phyloP scores from a whole-genome alignment of 2,329 filamentous ascomycete genomes.

The Pseudogymnoascus sp. region DNA sequence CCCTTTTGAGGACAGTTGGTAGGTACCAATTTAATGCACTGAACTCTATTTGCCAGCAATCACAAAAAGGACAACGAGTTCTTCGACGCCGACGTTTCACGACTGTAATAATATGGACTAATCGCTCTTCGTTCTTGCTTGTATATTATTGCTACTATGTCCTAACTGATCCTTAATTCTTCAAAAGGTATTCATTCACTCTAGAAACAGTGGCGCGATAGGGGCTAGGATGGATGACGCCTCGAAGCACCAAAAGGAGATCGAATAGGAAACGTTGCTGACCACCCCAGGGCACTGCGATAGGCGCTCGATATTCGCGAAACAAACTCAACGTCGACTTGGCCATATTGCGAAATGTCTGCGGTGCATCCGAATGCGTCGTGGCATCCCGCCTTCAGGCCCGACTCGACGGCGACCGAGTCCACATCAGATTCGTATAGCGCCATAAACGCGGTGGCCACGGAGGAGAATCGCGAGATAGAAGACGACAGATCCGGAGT shows the following conservation, averaged over 20 bases:
- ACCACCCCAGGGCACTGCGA: neutral
- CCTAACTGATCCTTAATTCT: neutral
- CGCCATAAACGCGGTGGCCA: neutral
- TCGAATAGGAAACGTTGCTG: neutral
- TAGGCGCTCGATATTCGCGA: neutral
- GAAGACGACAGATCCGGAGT: conserved; percentile 1
- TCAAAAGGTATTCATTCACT: neutral
- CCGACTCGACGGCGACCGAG: conserved; percentile 30
- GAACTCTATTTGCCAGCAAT: conserved; percentile 3
- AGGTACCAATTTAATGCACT: neutral
- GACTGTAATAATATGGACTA: conserved; percentile 7
- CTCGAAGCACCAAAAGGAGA: conserved; percentile 1
- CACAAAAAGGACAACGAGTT: conserved; percentile 7
- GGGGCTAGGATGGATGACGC: conserved; percentile 5
- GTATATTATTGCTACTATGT: conserved; percentile 7
- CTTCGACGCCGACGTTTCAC: conserved; percentile 2
- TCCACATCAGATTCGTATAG: conserved; percentile 13
- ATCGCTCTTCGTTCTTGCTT: neutral
- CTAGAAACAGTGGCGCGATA: neutral
- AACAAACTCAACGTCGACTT: neutral
- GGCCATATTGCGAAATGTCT: conserved; percentile 30
- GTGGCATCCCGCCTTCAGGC: conserved; percentile 46
- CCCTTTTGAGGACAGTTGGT: conserved; percentile 7
- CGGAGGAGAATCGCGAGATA: neutral
- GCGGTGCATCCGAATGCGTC: conserved; percentile 35